Evolutionary conservation across 371 early-diverging fungal species (phyloP).

Genomic region (Mucor piriformis): DNA sequence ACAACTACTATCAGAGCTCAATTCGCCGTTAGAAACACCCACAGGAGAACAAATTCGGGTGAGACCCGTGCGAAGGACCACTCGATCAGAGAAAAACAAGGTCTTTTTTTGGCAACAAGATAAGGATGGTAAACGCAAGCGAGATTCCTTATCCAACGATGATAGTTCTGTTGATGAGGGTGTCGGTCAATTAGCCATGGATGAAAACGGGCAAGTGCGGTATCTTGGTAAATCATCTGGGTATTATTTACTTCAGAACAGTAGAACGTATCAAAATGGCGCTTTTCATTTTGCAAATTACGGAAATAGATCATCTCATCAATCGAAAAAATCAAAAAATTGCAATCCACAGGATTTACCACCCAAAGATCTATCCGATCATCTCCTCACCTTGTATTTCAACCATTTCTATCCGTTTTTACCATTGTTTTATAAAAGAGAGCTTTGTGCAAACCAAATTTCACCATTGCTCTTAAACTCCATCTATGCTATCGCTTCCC

Average conservation of each 20-base stretch:
- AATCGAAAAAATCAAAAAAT: constrained; percentile 2
- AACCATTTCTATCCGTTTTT: constrained; percentile 55
- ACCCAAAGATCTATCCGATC: constrained; percentile 58
- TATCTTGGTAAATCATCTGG: constrained; percentile 55
- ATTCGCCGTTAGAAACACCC: constrained; percentile 52
- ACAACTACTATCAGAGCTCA: constrained; percentile 58
- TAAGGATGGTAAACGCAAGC: constrained; percentile 23
- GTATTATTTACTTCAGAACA: constrained; percentile 47
- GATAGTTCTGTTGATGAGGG: constrained; percentile 28
- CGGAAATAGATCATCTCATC: constrained; percentile 28
- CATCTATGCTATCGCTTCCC: constrained; percentile 54
- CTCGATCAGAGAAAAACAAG: constrained; percentile 27
- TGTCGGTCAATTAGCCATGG: constrained; percentile 47
- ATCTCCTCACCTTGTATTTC: constrained; percentile 59
- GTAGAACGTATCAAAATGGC: constrained; percentile 49
- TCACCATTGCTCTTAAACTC: constrained; percentile 54
- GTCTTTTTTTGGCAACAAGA: constrained; percentile 37
- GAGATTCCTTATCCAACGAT: constrained; percentile 12
- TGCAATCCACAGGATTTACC: constrained; percentile 36
- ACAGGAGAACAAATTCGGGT: constrained; percentile 49
- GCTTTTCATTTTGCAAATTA: constrained; percentile 42
- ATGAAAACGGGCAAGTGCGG: constrained; percentile 50
- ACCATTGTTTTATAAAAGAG: constrained; percentile 56
- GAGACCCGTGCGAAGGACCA: constrained; percentile 40
- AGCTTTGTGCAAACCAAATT: constrained; percentile 22